A percentile compares a stretch with the other conserved stretches of the same genome.
Conservation (phyloP, 345 rosid genomes). For the Brassica napus region DNA sequence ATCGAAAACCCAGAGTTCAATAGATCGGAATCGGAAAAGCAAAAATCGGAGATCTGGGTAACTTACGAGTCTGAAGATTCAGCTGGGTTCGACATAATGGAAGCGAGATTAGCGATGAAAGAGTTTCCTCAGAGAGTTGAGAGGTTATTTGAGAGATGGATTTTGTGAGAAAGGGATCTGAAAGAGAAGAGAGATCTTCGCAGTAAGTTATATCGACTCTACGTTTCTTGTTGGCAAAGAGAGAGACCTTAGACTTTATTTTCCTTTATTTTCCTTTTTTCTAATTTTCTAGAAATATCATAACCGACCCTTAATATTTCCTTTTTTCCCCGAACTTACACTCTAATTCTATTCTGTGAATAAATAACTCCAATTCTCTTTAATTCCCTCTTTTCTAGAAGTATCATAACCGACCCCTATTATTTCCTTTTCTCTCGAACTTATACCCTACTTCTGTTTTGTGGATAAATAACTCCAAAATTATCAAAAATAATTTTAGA, state of each 20-base stretch:
- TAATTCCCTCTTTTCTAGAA: too few relatives aligned
- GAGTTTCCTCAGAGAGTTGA: neutral
- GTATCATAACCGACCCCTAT: too few relatives aligned
- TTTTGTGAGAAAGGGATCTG: conserved; percentile 40
- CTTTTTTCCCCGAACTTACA: neutral
- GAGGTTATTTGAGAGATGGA: conserved; percentile 13
- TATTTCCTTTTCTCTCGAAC: too few relatives aligned
- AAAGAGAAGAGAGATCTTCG: conserved; percentile 2
- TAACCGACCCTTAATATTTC: neutral
- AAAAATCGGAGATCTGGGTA: conserved; percentile 48
- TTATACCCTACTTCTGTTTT: too few relatives aligned
- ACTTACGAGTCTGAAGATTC: conserved; percentile 93
- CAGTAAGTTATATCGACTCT: conserved; percentile 27
- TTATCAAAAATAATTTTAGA: too few relatives aligned
- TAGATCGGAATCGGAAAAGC: neutral
- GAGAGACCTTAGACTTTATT: conserved; percentile 18
- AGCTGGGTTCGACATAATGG: conserved; percentile 66
- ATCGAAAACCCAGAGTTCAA: neutral
- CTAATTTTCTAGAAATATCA: conserved; percentile 3
- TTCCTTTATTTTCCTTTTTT: neutral
- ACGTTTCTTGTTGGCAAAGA: conserved; percentile 61
- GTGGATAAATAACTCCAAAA: too few relatives aligned
- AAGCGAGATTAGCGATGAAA: conserved; percentile 7
- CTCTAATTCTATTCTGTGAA: neutral
- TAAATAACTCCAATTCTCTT: neutral